Evolutionary conservation across 2,329 filamentous ascomycete species (phyloP).

Genomic region (Ascocoryne sarcoides): DNA sequence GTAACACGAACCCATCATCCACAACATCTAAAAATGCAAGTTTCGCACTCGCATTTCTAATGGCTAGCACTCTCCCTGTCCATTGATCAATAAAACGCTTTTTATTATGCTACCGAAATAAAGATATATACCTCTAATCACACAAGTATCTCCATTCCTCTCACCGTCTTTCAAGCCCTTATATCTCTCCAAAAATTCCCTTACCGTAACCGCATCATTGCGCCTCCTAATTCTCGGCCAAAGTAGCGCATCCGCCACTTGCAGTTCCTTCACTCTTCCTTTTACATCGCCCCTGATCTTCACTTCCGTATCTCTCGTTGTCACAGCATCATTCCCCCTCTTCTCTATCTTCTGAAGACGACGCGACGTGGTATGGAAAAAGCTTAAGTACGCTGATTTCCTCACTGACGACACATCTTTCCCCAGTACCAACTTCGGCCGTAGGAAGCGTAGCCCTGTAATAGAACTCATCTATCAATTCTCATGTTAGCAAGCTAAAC

Average conservation of each 20-base stretch:
- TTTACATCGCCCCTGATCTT: slow-evolving; percentile 13
- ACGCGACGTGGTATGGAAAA: slow-evolving; percentile 33
- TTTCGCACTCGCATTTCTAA: slow-evolving; percentile 64
- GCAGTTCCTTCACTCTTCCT: slow-evolving; percentile 34
- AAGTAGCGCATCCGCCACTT: slow-evolving; percentile 38
- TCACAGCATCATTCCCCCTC: too few species aligned
- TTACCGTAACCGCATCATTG: slow-evolving; percentile 28
- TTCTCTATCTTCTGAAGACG: too few species aligned
- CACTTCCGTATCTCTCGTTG: too few species aligned
- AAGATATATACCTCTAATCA: slow-evolving; percentile 16
- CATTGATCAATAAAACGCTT: background rate
- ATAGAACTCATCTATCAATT: slow-evolving; percentile 35
- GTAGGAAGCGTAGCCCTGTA: slow-evolving; percentile 41
- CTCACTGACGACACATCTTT: slow-evolving; percentile 31
- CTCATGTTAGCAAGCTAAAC: slow-evolving; percentile 10
- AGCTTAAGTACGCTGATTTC: slow-evolving; percentile 37
- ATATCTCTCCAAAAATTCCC: slow-evolving; percentile 26
- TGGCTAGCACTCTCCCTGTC: slow-evolving; percentile 28
- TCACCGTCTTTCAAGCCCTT: slow-evolving; percentile 17
- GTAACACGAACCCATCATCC: slow-evolving; percentile 62
- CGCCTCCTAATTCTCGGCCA: slow-evolving; percentile 44
- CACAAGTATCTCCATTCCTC: background rate
- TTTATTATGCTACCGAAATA: background rate
- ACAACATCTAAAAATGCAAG: slow-evolving; percentile 78
- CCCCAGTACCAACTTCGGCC: slow-evolving; percentile 40